Conservation (phyloP, 2,329 filamentous ascomycete species). For the Botryotinia narcissicola region DNA sequence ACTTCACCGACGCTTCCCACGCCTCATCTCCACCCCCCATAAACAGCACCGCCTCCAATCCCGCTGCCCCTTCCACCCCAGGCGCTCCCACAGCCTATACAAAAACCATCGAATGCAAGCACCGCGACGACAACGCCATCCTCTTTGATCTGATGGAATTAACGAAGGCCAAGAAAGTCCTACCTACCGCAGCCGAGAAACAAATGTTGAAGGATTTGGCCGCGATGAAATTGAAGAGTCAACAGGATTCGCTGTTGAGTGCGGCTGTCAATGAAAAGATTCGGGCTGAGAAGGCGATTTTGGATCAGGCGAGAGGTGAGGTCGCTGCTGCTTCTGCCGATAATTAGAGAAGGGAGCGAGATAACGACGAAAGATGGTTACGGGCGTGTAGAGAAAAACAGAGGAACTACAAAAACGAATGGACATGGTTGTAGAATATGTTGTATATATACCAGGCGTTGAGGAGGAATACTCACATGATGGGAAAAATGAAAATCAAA, state of each 20-base stretch:
- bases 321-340: slow-evolving; percentile 18
- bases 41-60: slow-evolving; percentile 46
- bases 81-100: slow-evolving; percentile 35
- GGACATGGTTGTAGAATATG: slow-evolving; percentile 10
- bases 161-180: slow-evolving; percentile 58
- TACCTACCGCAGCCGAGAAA: slow-evolving; percentile 58
- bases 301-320: slow-evolving; percentile 51
- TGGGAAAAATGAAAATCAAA: not conserved
- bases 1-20: slow-evolving; percentile 47
- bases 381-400: not conserved
- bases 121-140: slow-evolving; percentile 59
- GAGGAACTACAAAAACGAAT: not conserved
- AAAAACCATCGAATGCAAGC: slow-evolving; percentile 60
- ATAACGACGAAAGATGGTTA: not conserved
- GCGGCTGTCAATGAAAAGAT: slow-evolving; percentile 53
- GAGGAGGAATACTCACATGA: slow-evolving; percentile 18
- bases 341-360: not conserved
- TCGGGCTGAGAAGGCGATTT: slow-evolving; percentile 60
- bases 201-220: slow-evolving; percentile 56
- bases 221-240: slow-evolving; percentile 51
- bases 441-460: slow-evolving; percentile 29
- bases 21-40: slow-evolving; percentile 18
- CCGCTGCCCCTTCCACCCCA: slow-evolving; percentile 32
- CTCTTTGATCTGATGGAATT: slow-evolving; percentile 59
- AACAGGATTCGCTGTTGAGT: slow-evolving; percentile 54